Conservation (phyloP, 257 asterid species). For the Solanum corneliomulleri region DNA sequence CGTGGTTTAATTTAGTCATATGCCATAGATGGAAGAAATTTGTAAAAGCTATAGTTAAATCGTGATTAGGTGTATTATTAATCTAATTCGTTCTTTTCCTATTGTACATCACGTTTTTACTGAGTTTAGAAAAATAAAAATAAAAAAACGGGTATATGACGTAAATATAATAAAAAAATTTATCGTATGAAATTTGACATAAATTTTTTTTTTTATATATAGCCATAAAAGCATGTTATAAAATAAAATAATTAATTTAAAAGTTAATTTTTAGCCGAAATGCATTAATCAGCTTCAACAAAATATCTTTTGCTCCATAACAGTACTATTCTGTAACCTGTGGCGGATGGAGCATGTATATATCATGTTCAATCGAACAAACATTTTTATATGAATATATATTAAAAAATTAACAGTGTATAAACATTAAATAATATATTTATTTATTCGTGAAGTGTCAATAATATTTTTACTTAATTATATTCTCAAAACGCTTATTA, state of each 20-base stretch:
- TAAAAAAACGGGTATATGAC: not conserved
- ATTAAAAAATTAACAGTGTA: too few species aligned
- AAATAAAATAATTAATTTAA: not conserved
- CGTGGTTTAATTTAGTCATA: not conserved
- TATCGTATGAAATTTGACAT: too few species aligned
- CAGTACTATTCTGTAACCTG: not conserved
- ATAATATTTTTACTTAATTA: too few species aligned
- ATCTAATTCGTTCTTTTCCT: not conserved
- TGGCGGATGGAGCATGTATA: not conserved
- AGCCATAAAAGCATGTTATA: not conserved
- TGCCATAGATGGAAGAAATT: constrained; percentile 3
- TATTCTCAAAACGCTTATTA: not conserved
- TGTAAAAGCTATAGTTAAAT: not conserved
- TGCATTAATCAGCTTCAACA: not conserved
- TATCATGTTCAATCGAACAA: not conserved
- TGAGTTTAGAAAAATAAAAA: not conserved
- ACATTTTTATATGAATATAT: too few species aligned
- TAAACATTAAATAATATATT: too few species aligned
- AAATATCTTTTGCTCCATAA: not conserved
- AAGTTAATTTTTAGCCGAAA: not conserved
- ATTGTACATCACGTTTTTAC: not conserved
- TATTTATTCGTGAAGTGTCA: not conserved
- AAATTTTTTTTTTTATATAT: too few species aligned
- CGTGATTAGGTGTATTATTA: not conserved
- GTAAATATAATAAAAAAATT: not conserved